phyloP scores from a whole-genome alignment of 257 asterid species.

The Solanum pinnatisectum region DNA sequence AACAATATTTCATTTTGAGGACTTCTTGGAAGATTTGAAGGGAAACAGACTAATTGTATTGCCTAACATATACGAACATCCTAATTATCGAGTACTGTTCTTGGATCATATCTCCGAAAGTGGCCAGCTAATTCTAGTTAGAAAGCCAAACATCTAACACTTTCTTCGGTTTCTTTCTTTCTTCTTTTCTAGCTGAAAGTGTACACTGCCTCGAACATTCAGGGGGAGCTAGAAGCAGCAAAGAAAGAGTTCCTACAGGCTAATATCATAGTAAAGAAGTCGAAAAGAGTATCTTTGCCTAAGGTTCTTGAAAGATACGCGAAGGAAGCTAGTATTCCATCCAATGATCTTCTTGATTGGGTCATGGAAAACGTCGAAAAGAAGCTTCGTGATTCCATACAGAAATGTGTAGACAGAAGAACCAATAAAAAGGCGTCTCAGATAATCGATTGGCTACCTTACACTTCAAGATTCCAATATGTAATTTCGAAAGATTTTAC shows the following conservation, averaged over 20 bases:
- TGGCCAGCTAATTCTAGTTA: not conserved
- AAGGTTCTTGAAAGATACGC: constrained; percentile 35
- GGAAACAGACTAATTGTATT: not conserved
- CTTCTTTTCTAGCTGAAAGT: constrained; percentile 33
- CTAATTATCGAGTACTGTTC: not conserved
- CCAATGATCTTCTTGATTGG: constrained; percentile 32
- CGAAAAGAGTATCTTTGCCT: constrained; percentile 34
- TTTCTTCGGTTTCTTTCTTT: not conserved
- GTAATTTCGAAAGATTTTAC: constrained; percentile 36
- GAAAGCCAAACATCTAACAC: not conserved
- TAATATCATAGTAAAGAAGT: constrained; percentile 36
- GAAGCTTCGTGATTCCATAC: constrained; percentile 36
- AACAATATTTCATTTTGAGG: not conserved
- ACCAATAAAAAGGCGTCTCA: constrained; percentile 24
- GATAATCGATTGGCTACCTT: constrained; percentile 45
- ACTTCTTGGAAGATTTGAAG: not conserved
- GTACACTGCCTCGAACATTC: constrained; percentile 33
- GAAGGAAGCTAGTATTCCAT: constrained; percentile 43
- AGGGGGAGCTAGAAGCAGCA: constrained; percentile 42
- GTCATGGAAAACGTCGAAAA: constrained; percentile 31
- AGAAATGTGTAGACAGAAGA: constrained; percentile 26
- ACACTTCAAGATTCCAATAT: constrained; percentile 41
- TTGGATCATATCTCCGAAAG: not conserved
- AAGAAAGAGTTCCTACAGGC: constrained; percentile 46
- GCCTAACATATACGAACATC: not conserved